Conservation (phyloP, 2,329 filamentous ascomycete genomes). For the Alternaria tenuissima region DNA sequence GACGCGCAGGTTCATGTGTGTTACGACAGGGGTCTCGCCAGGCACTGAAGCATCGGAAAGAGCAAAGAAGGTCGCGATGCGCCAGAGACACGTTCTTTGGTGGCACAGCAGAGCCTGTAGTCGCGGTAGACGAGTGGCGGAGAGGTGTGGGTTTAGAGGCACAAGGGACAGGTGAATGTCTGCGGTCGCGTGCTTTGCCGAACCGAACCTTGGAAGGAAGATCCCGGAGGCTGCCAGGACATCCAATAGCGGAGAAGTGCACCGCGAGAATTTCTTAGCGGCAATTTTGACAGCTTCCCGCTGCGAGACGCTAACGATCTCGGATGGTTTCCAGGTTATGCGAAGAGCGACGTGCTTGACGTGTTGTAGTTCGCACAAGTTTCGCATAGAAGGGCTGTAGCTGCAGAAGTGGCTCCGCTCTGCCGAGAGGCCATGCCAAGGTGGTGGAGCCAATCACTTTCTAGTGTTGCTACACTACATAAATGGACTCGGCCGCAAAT, state of each 20-base stretch:
- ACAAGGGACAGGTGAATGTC: conserved; percentile 38
- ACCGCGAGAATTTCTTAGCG: conserved; percentile 20
- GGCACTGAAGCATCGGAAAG: conserved; percentile 31
- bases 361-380: conserved; percentile 22
- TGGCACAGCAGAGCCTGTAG: conserved; percentile 32
- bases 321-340: neutral
- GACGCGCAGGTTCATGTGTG: conserved; percentile 32
- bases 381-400: conserved; percentile 9
- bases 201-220: conserved; percentile 32
- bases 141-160: conserved; percentile 30
- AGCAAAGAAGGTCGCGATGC: conserved; percentile 27
- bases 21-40: conserved; percentile 34
- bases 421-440: conserved; percentile 18
- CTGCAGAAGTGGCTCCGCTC: conserved; percentile 26
- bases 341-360: conserved; percentile 15
- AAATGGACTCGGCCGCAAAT: conserved; percentile 33
- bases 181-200: conserved; percentile 39
- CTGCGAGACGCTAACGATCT: neutral
- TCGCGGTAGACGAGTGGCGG: conserved; percentile 26
- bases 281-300: conserved; percentile 15
- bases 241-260: conserved; percentile 28
- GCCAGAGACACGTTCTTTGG: conserved; percentile 39
- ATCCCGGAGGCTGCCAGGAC: conserved; percentile 25
- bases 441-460: conserved; percentile 28
- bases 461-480: conserved; percentile 30